These are phyloP conservation scores for Backusella mclennaniae DNA, from an alignment of 192 early-diverging fungal species.

Conservation along the genomic window DNA sequence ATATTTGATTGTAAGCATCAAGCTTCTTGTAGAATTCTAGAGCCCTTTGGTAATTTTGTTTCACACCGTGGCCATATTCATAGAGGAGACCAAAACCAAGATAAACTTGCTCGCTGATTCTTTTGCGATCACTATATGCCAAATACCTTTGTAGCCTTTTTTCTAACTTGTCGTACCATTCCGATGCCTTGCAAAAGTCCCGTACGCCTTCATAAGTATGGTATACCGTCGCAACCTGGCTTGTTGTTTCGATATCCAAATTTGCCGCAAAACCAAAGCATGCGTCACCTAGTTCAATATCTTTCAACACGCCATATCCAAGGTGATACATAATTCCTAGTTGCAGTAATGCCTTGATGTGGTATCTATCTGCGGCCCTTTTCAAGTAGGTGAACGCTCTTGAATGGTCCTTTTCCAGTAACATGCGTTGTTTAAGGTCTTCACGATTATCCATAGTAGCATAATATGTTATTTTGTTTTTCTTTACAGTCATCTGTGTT, in stretches of 20 bases:
- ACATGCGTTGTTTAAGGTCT: background rate
- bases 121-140: background rate
- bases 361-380: background rate
- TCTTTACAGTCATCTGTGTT: background rate
- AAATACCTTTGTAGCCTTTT: background rate
- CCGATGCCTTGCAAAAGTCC: background rate
- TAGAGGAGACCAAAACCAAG: background rate
- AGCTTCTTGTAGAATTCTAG: background rate
- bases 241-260: background rate
- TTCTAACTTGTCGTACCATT: background rate
- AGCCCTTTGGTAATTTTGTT: background rate
- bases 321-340: background rate
- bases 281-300: background rate
- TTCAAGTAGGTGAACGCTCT: background rate
- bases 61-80: background rate
- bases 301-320: background rate
- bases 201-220: background rate
- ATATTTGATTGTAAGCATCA: background rate
- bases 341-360: background rate
- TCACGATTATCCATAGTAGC: background rate
- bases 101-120: background rate
- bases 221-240: background rate
- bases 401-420: background rate
- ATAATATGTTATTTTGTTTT: background rate
- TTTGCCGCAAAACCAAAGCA: background rate